Conservation (phyloP, 2,329 filamentous ascomycete genomes). For the Lecanicillium sp. region DNA sequence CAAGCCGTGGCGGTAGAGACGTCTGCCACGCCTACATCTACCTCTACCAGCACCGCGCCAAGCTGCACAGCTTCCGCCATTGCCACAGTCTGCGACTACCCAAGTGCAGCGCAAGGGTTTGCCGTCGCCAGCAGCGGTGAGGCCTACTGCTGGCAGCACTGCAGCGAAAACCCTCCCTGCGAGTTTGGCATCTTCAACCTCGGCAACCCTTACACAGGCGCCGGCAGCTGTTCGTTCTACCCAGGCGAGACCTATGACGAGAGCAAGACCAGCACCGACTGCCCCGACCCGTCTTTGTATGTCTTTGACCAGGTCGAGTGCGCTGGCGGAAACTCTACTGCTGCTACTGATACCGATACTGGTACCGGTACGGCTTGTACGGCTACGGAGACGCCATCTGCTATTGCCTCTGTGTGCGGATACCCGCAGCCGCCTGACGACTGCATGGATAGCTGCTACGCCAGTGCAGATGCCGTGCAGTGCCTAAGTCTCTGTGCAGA, state of each 20-base stretch:
- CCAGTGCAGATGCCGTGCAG: slow-evolving; percentile 14
- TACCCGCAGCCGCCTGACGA: slow-evolving; percentile 18
- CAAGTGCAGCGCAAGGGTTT: slow-evolving; percentile 12
- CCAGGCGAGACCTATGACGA: slow-evolving; percentile 18
- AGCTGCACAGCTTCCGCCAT: slow-evolving; percentile 19
- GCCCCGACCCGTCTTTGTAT: slow-evolving; percentile 9
- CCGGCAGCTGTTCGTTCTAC: slow-evolving; percentile 21
- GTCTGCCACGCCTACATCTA: slow-evolving; percentile 11
- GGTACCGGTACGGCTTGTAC: slow-evolving; percentile 14
- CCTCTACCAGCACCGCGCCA: slow-evolving; percentile 13
- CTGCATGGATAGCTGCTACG: slow-evolving; percentile 16
- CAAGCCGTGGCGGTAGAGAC: too few relatives aligned
- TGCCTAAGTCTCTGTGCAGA: slow-evolving; percentile 18
- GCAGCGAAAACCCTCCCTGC: slow-evolving; percentile 20
- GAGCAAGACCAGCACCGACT: slow-evolving; percentile 14
- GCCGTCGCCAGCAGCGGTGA: slow-evolving; percentile 16
- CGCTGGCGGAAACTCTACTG: neutral
- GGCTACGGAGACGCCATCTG: slow-evolving; percentile 19
- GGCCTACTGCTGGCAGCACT: slow-evolving; percentile 20
- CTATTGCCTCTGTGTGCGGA: slow-evolving; percentile 20
- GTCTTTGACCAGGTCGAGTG: slow-evolving; percentile 18
- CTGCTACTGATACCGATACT: slow-evolving; percentile 11
- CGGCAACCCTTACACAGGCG: slow-evolving; percentile 18
- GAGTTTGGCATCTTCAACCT: slow-evolving; percentile 20
- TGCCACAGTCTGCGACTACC: slow-evolving; percentile 19